These are phyloP conservation scores for Malania oleifera DNA, from an alignment of 164 flowering plant genomes.

Conservation along the genomic window DNA sequence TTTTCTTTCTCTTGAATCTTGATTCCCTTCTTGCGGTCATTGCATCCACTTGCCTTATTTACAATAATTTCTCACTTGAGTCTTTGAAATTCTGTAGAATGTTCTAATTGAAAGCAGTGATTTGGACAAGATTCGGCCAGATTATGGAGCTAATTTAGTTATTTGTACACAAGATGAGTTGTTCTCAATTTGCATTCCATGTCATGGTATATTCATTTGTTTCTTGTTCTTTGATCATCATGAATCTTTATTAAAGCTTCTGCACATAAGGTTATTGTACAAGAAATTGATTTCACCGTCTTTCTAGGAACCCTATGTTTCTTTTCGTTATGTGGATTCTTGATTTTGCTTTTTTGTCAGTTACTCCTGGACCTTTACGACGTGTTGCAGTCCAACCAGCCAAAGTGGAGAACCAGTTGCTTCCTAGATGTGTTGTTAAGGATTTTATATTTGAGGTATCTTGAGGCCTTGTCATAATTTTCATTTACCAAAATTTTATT, in stretches of 20 bases:
- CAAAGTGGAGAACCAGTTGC: slow-evolving; percentile 20
- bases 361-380: slow-evolving; percentile 46
- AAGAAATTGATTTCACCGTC: too few species aligned
- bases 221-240: too few species aligned
- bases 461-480: neutral
- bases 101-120: slow-evolving; percentile 30
- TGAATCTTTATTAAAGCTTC: too few species aligned
- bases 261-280: too few species aligned
- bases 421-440: slow-evolving; percentile 46
- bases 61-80: neutral
- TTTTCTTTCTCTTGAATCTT: neutral
- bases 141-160: slow-evolving; percentile 42
- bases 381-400: slow-evolving; percentile 18
- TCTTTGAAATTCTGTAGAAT: slow-evolving; percentile 28
- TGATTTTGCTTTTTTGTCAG: slow-evolving; percentile 25
- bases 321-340: neutral
- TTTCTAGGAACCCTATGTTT: too few species aligned
- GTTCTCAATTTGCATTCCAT: slow-evolving; percentile 31
- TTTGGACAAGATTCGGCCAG: slow-evolving; percentile 51
- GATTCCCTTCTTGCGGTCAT: neutral
- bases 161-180: slow-evolving; percentile 32
- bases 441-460: slow-evolving; percentile 54
- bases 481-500: too few species aligned
- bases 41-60: neutral
- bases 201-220: slow-evolving; percentile 43